Evolutionary conservation across 345 rosid species (phyloP).

Genomic region (Turritis glabra): DNA sequence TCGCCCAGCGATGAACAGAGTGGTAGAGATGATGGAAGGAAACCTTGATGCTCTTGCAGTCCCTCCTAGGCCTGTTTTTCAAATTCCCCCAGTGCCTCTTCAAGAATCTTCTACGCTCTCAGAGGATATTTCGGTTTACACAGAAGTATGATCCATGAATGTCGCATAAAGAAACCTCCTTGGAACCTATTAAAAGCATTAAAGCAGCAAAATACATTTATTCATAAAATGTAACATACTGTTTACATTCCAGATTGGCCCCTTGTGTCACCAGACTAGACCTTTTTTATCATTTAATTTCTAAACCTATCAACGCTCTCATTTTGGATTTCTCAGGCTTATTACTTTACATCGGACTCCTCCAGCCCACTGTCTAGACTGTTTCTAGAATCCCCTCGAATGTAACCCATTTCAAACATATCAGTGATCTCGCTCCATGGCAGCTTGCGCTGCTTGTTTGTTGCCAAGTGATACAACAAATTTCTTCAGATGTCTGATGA

Average conservation of each 20-base stretch:
- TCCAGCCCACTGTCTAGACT: constrained; percentile 75
- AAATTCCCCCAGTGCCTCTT: not conserved
- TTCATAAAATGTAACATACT: not conserved
- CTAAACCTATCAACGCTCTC: constrained; percentile 63
- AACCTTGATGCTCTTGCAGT: not conserved
- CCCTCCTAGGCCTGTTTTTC: constrained; percentile 15
- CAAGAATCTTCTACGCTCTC: not conserved
- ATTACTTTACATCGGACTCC: constrained; percentile 56
- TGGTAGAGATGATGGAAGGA: constrained; percentile 35
- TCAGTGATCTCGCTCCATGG: constrained; percentile 43
- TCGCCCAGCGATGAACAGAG: constrained; percentile 16
- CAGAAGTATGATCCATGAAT: not conserved
- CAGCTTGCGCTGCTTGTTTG: constrained; percentile 25
- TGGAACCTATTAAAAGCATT: not conserved
- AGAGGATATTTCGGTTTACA: not conserved
- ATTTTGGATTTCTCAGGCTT: constrained; percentile 64
- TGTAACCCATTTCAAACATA: constrained; percentile 56
- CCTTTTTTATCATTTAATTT: constrained; percentile 45
- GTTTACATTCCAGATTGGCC: constrained; percentile 18
- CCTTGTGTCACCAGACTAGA: constrained; percentile 55
- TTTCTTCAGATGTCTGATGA: constrained; percentile 75
- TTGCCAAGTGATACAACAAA: constrained; percentile 61
- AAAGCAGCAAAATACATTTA: constrained; percentile 14
- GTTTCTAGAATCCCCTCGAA: constrained; percentile 65
- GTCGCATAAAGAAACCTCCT: not conserved